Evolutionary conservation across 2,329 filamentous ascomycete species (phyloP).

Genomic region (Colletotrichum destructivum): DNA sequence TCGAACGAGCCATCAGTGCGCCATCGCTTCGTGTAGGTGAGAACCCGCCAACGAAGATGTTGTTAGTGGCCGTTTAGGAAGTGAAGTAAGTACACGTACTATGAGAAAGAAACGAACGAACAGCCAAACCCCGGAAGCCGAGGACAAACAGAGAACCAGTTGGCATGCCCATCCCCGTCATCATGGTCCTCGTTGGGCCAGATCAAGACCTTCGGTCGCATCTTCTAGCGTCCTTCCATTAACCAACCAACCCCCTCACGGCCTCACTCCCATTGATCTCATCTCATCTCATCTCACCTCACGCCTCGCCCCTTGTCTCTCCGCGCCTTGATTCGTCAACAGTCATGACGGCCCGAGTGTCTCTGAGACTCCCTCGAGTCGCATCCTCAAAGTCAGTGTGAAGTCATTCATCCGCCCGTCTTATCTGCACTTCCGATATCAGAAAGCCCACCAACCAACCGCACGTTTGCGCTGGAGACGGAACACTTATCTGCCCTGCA

Average conservation of each 20-base stretch:
- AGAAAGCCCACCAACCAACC: background rate
- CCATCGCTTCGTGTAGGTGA: background rate
- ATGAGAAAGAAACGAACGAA: too few relatives aligned
- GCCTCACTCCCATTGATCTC: background rate
- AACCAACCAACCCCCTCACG: background rate
- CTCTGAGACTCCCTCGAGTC: slow-evolving; percentile 33
- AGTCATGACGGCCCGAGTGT: slow-evolving; percentile 12
- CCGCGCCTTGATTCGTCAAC: slow-evolving; percentile 26
- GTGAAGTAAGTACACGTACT: too few relatives aligned
- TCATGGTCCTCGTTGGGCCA: slow-evolving; percentile 1
- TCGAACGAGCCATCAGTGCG: slow-evolving; percentile 35
- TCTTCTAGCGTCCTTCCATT: slow-evolving; percentile 37
- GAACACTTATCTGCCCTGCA: slow-evolving; percentile 33
- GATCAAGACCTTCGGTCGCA: slow-evolving; percentile 24
- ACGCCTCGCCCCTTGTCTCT: background rate
- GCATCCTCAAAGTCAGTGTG: slow-evolving; percentile 14
- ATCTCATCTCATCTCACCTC: background rate
- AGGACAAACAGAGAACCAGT: background rate
- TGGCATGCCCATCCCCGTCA: slow-evolving; percentile 27
- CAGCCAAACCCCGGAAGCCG: background rate
- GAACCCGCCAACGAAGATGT: background rate
- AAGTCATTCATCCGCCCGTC: slow-evolving; percentile 13
- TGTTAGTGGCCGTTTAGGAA: background rate
- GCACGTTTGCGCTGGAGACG: slow-evolving; percentile 14
- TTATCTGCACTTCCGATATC: slow-evolving; percentile 34